Evolutionary conservation across 805 yeast genomes (phyloP).

Genomic region (Kuraishia molischiana): DNA sequence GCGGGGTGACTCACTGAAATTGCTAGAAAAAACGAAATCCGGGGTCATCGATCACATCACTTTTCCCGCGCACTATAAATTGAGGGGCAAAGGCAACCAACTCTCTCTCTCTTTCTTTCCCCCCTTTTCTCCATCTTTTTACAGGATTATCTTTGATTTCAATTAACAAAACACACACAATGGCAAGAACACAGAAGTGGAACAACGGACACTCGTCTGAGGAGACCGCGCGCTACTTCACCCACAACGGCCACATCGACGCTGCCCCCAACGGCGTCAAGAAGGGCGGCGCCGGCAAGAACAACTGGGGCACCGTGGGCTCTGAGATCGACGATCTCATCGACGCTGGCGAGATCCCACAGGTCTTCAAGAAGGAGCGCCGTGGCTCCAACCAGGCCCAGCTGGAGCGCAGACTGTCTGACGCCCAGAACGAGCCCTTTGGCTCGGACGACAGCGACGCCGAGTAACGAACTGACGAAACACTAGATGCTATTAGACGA

Average conservation of each 20-base stretch:
- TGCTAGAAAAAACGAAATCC: too few relatives aligned
- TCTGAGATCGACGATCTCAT: constrained; percentile 64
- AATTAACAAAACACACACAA: constrained; percentile 14
- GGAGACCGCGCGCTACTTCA: constrained; percentile 67
- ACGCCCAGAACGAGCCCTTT: constrained; percentile 9
- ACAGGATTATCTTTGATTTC: background rate
- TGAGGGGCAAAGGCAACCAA: too few relatives aligned
- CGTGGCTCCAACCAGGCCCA: constrained; percentile 39
- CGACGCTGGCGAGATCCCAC: constrained; percentile 45
- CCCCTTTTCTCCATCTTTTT: too few relatives aligned
- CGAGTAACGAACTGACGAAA: too few relatives aligned
- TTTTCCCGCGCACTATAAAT: too few relatives aligned
- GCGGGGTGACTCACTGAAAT: too few relatives aligned
- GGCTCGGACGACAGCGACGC: too few relatives aligned
- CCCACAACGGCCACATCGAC: constrained; percentile 62
- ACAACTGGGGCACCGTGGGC: constrained; percentile 81
- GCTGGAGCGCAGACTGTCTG: constrained; percentile 29
- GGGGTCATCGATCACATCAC: too few relatives aligned
- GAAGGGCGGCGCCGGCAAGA: constrained; percentile 79
- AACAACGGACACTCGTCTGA: constrained; percentile 32
- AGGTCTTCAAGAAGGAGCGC: constrained; percentile 33
- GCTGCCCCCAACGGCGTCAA: constrained; percentile 69
- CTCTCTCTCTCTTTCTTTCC: too few relatives aligned
- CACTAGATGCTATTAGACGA: too few relatives aligned
- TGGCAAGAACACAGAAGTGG: constrained; percentile 81